Evolutionary conservation across 1,284 basidiomycete genomes (phyloP), one percentile per base, ranked within the genome.

Genomic region (Rhodotorula sp.): DNA sequence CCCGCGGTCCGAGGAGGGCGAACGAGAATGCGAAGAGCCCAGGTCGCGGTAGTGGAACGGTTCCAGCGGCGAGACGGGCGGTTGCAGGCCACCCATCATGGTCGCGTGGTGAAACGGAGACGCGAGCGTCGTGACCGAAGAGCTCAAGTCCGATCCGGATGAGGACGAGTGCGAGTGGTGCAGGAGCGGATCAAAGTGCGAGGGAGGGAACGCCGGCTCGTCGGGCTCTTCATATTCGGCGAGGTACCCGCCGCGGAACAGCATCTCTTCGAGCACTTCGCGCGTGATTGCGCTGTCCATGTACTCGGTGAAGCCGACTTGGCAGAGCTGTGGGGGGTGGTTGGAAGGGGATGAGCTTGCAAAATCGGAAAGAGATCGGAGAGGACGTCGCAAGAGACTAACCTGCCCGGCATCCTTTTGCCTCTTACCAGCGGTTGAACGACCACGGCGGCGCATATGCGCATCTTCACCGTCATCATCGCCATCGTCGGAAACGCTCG

Each of bases 281-380:
- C 90, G 83, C 14, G 89, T 90, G 58, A 96, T 83, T 1, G 93
- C 89, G 3, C 92, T 91, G 76, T 96, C 93, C 90, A 96, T 95
- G 79, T 95, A 96, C 80, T 95, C 93, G 0, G 93, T 95, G n/a
- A 91, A 92, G 44, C 91, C 92, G 75, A 95, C 91, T 4, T 67
- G 66, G 60, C 66, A 67, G 42, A 67, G 57, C 66, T 67, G 60
- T n/a, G n/a, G n/a, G n/a, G n/a, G n/a, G n/a, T n/a, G n/a, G n/a
- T n/a, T n/a, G n/a, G n/a, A n/a, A n/a, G n/a, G n/a, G n/a, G n/a
- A n/a, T n/a, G n/a, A n/a, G n/a, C n/a, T n/a, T n/a, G n/a, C n/a
- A n/a, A n/a, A n/a, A n/a, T n/a, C n/a, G n/a, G n/a, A n/a, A n/a
- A n/a, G n/a, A n/a, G n/a, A n/a, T n/a, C n/a, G n/a, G n/a, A n/a